A percentile compares a stretch with the other conserved stretches of the same genome.
phyloP scores from a whole-genome alignment of 106 monocot species.

The Alisma plantagoaquatica region DNA sequence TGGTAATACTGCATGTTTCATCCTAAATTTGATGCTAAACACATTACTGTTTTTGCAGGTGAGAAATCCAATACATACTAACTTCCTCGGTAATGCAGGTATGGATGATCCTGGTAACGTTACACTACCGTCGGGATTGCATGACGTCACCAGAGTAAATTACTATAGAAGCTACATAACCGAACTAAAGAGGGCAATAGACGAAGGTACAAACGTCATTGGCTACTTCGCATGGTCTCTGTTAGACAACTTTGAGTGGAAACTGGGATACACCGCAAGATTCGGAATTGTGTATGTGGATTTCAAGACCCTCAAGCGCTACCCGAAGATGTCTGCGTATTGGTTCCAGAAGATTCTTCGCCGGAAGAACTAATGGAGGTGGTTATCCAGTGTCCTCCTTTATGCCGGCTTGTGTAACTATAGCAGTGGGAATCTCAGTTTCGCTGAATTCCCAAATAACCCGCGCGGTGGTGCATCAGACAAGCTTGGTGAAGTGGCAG shows the following conservation, averaged over 20 bases:
- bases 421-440: no score
- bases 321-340: conserved; percentile 58
- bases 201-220: conserved; percentile 60
- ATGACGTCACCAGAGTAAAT: conserved; percentile 42
- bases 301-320: conserved; percentile 33
- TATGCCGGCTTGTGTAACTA: no score
- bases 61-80: no score
- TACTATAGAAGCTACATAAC: conserved; percentile 56
- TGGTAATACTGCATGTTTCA: conserved; percentile 32
- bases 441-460: no score
- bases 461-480: no score
- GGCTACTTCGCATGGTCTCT: conserved; percentile 80
- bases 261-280: conserved; percentile 46
- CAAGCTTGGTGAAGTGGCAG: no score
- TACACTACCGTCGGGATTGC: conserved; percentile 30
- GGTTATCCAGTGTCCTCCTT: no score
- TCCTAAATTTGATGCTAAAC: no score
- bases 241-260: conserved; percentile 84
- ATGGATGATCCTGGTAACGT: conserved; percentile 81
- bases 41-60: no score
- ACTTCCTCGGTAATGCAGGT: no score
- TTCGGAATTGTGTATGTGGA: conserved; percentile 72
- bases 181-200: conserved; percentile 65
- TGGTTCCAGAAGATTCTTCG: conserved; percentile 51
- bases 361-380: conserved; percentile 21